Evolutionary conservation across 345 rosid genomes (phyloP).

Genomic region (Citrus australasica): DNA sequence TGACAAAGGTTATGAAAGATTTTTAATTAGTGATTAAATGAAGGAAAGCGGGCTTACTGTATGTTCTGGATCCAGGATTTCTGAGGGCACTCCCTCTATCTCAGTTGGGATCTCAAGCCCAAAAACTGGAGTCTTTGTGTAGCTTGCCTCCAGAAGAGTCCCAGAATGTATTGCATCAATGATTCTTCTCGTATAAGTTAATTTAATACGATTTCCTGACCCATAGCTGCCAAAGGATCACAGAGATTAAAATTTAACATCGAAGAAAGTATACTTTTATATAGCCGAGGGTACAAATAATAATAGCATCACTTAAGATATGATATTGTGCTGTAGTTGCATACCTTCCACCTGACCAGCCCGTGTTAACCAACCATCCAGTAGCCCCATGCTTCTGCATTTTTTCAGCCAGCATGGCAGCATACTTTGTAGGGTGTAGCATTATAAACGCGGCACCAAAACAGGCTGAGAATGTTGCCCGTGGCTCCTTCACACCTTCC

Average conservation of each 20-base stretch:
- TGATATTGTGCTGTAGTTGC: neutral
- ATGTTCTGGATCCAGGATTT: slow-evolving; percentile 71
- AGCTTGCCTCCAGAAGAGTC: slow-evolving; percentile 51
- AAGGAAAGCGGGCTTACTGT: slow-evolving; percentile 40
- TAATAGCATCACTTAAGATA: neutral
- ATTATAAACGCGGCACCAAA: slow-evolving; percentile 96
- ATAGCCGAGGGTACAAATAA: neutral
- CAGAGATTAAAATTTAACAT: neutral
- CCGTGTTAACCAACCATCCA: slow-evolving; percentile 95
- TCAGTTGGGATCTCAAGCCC: slow-evolving; percentile 78
- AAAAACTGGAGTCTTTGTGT: slow-evolving; percentile 66
- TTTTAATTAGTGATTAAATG: neutral
- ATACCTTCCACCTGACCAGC: slow-evolving; percentile 98
- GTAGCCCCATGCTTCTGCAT: slow-evolving; percentile 89
- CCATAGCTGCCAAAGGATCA: slow-evolving; percentile 52
- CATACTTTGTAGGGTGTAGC: slow-evolving; percentile 92
- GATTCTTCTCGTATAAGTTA: slow-evolving; percentile 79
- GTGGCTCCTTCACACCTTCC: slow-evolving; percentile 88
- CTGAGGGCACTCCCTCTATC: slow-evolving; percentile 77
- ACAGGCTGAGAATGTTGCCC: slow-evolving; percentile 91
- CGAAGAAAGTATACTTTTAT: neutral
- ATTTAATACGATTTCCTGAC: slow-evolving; percentile 72
- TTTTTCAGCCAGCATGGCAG: slow-evolving; percentile 90
- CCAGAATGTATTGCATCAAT: slow-evolving; percentile 89
- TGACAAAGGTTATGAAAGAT: neutral